A percentile compares a stretch with the other conserved stretches of the same genome.
These are phyloP conservation scores for Tuber borchii DNA, from an alignment of 495 filamentous ascomycete genomes.

Conservation along the genomic window DNA sequence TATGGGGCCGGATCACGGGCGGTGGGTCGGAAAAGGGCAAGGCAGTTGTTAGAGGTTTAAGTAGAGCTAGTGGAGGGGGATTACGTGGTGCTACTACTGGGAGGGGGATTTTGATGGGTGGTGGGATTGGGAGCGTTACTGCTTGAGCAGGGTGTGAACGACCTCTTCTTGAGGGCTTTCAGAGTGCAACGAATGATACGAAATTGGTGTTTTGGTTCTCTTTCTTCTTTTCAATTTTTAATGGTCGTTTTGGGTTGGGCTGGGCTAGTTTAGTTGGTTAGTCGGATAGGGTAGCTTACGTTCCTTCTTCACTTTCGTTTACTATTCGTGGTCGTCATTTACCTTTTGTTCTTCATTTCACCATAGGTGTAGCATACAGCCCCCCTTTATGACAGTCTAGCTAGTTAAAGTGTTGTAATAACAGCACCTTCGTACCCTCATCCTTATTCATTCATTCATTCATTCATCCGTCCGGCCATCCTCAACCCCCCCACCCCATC, in stretches of 20 bases:
- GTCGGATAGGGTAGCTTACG: neutral
- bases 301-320: constrained; percentile 10
- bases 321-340: constrained; percentile 7
- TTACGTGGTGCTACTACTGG: constrained; percentile 1
- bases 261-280: neutral
- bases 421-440: neutral
- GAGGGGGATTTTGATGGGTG: neutral
- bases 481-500: constrained; percentile 20
- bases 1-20: constrained; percentile 20
- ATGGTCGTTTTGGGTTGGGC: neutral
- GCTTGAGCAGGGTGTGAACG: neutral
- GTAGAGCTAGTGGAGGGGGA: constrained; percentile 27
- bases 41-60: constrained; percentile 21
- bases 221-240: constrained; percentile 3
- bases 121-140: neutral
- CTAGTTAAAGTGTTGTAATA: neutral
- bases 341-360: neutral
- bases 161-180: neutral
- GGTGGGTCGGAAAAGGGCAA: constrained; percentile 19
- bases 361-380: neutral
- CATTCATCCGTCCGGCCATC: neutral
- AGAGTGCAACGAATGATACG: neutral
- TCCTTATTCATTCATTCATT: neutral
- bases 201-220: constrained; percentile 18
- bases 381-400: neutral